Evolutionary conservation across 345 rosid species (phyloP), one percentile per base, ranked within the genome.

Genomic region (Pugionium cornutum): DNA sequence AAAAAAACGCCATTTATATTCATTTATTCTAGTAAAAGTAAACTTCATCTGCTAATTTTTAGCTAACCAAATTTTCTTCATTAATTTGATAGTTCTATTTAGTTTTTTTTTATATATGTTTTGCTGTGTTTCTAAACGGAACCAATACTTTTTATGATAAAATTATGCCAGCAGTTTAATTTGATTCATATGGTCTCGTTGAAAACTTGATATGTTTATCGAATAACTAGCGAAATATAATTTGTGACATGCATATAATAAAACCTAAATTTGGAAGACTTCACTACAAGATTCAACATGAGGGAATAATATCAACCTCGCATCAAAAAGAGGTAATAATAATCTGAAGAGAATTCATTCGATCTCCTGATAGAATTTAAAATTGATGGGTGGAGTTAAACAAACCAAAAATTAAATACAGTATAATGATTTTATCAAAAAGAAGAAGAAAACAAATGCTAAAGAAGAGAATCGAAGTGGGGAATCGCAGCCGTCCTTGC

Each of bases 401-500:
- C n/a, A 42, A 59, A 52, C 26, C 6, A 54, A 25, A 44, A 11
- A 1, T 18, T 18, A 10, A 4, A 51, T 48, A 43, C 9, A 49
- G 8, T 53, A 6, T 37, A 18, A 18, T 37, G 36, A 27, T 52
- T 57, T 66, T 34, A 33, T 33, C 9, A 55, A 41, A 30, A 47
- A 58, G 6, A 49, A 37, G 25, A 39, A 58, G 32, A 48, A 50
- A 36, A 9, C 18, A 18, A 48, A 71, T 55, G 74, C 18, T 64
- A 6, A 53, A 68, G 50, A 46, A 41, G 43, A 54, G 50, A 73
- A 69, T 69, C 68, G 5, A 47, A 27, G 52, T 57, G n/a, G 42
- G 25, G 68, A 58, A 69, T 69, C 72, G 57, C 25, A 73, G 75
- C 77, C 76, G 78, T 69, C 75, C 9, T 55, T 58, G 25, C 73